Conservation (phyloP, 176 grass and related monocot genomes). For the Thalia dealbata region DNA sequence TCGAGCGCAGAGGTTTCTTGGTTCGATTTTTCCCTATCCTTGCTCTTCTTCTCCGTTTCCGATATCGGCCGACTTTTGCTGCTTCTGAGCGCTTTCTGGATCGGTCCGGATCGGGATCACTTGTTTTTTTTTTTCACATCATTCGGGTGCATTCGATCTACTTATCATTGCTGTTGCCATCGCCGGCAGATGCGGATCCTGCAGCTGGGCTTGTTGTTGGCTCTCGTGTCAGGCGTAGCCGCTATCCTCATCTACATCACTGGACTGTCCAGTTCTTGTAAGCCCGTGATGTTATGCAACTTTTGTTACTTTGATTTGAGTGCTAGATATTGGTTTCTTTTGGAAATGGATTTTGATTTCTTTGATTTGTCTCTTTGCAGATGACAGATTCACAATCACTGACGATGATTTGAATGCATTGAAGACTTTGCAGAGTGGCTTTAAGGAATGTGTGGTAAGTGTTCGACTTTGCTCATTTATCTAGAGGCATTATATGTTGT, state of each 20-base stretch:
- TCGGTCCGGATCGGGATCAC: too few species aligned
- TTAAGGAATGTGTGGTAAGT: slow-evolving; percentile 87
- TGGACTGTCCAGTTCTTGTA: slow-evolving; percentile 56
- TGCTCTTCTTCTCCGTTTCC: too few species aligned
- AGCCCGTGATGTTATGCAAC: neutral
- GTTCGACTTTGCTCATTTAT: neutral
- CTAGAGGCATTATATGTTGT: too few species aligned
- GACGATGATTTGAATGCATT: slow-evolving; percentile 47
- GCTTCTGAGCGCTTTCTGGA: too few species aligned
- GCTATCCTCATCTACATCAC: slow-evolving; percentile 78
- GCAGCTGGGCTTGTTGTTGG: slow-evolving; percentile 45
- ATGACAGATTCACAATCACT: slow-evolving; percentile 42
- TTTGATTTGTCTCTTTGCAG: slow-evolving; percentile 18
- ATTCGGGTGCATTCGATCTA: neutral
- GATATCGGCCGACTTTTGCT: too few species aligned
- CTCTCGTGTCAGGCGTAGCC: slow-evolving; percentile 39
- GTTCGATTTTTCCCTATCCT: too few species aligned
- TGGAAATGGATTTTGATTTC: neutral
- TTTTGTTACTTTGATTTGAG: too few species aligned
- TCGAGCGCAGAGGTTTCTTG: too few species aligned
- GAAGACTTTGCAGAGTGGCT: slow-evolving; percentile 41
- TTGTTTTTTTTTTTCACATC: too few species aligned
- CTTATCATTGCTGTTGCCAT: neutral
- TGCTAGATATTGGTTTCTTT: neutral
- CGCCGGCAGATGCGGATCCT: slow-evolving; percentile 48